These are phyloP conservation scores for Apophysomyces ossiformis DNA, from an alignment of 371 early-diverging fungal species.

Conservation along the genomic window DNA sequence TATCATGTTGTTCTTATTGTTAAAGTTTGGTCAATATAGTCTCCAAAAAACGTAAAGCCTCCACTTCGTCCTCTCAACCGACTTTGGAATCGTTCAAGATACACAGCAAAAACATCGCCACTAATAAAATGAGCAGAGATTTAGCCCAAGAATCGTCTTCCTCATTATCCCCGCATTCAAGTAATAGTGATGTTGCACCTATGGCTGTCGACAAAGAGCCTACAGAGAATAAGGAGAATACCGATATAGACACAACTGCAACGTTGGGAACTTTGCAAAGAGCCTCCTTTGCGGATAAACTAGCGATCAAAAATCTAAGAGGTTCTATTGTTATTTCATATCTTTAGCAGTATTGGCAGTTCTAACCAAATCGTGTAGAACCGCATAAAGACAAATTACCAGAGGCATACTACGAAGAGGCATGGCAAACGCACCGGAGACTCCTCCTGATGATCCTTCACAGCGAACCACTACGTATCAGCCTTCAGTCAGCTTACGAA, in stretches of 20 bases:
- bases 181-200: not conserved
- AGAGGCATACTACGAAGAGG: conserved; percentile 60
- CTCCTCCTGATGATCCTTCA: conserved; percentile 71
- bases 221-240: not conserved
- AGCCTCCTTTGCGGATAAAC: conserved; percentile 34
- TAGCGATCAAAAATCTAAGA: conserved; percentile 69
- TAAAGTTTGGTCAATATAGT: conserved; percentile 1
- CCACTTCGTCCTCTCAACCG: conserved; percentile 14
- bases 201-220: conserved; percentile 15
- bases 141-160: not conserved
- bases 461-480: conserved; percentile 56
- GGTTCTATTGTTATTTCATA: conserved; percentile 36
- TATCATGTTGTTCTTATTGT: not conserved
- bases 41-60: conserved; percentile 25
- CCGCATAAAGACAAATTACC: conserved; percentile 68
- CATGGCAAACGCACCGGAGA: conserved; percentile 63
- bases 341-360: not conserved
- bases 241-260: not conserved
- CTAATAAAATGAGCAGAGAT: conserved; percentile 19
- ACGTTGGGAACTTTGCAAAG: conserved; percentile 27
- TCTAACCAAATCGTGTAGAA: conserved; percentile 9
- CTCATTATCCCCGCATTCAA: not conserved
- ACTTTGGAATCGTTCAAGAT: conserved; percentile 18
- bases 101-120: conserved; percentile 13
- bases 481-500: conserved; percentile 81